Percentiles rank a stretch among this genome's conserved stretches.
phyloP scores from a whole-genome alignment of 2,329 filamentous ascomycete genomes.

The Diaporthe ilicicola region DNA sequence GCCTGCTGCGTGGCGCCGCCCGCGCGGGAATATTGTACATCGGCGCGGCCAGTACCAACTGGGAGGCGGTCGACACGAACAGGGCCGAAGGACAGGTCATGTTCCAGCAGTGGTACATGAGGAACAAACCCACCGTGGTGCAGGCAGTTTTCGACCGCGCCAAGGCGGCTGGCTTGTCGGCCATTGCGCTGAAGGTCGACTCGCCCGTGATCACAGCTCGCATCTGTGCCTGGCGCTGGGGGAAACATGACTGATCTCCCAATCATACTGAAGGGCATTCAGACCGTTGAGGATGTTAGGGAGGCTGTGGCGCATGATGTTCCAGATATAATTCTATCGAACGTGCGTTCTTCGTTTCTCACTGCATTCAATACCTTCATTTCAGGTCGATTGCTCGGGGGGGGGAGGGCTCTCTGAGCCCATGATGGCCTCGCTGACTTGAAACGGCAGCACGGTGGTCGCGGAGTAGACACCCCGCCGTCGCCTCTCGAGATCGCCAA shows the following conservation, averaged over 20 bases:
- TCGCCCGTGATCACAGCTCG: neutral
- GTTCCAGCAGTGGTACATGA: neutral
- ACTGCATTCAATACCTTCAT: no score
- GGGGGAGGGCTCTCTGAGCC: neutral
- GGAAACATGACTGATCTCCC: neutral
- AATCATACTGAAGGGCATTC: neutral
- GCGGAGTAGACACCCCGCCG: neutral
- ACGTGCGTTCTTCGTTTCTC: neutral
- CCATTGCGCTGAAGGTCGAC: neutral
- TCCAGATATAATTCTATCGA: neutral
- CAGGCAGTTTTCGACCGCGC: neutral
- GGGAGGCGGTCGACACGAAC: no score
- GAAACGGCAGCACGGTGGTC: rapidly evolving
- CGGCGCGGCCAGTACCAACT: no score
- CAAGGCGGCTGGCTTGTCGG: neutral
- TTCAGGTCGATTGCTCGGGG: no score
- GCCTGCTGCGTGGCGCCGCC: no score
- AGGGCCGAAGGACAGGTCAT: no score
- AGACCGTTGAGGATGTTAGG: neutral
- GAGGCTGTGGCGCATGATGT: neutral
- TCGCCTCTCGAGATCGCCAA: neutral
- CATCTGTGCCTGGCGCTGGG: neutral
- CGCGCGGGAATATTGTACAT: neutral
- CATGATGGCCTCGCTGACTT: no score
- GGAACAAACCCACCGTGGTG: no score